These are phyloP conservation scores for Pseudogymnoascus sp. DNA, from an alignment of 2,329 filamentous ascomycete genomes.

Conservation along the genomic window DNA sequence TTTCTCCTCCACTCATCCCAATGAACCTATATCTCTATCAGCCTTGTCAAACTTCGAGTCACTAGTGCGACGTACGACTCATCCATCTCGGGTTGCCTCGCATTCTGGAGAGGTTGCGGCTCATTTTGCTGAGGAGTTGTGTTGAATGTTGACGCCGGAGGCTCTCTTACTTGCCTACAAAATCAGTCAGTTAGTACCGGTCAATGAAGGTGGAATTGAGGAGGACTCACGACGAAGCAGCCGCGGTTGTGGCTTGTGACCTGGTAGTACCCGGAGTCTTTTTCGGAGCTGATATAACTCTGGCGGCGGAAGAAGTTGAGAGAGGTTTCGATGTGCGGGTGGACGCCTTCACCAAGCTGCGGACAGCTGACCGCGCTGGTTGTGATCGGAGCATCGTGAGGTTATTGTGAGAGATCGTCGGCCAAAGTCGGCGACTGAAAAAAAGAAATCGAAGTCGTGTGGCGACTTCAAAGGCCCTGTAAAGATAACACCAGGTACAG, in stretches of 20 bases:
- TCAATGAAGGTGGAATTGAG: slow-evolving; percentile 10
- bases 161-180: slow-evolving; percentile 47
- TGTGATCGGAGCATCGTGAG: slow-evolving; percentile 41
- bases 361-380: slow-evolving; percentile 41
- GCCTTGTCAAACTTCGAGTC: slow-evolving; percentile 9
- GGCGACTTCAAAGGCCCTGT: slow-evolving; percentile 1
- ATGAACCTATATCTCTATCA: slow-evolving; percentile 57
- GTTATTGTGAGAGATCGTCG: neutral
- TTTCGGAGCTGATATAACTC: slow-evolving; percentile 21
- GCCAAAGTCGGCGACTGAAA: slow-evolving; percentile 6
- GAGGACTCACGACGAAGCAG: slow-evolving; percentile 47
- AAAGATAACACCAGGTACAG: slow-evolving; percentile 6
- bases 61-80: slow-evolving; percentile 54
- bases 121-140: slow-evolving; percentile 45
- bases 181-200: slow-evolving; percentile 18
- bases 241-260: slow-evolving; percentile 43
- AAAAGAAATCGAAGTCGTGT: neutral
- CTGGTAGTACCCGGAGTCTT: slow-evolving; percentile 38
- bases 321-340: slow-evolving; percentile 31
- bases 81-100: slow-evolving; percentile 59
- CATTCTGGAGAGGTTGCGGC: slow-evolving; percentile 59
- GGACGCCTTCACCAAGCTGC: slow-evolving; percentile 32
- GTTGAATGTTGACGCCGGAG: slow-evolving; percentile 58
- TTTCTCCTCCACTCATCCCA: slow-evolving; percentile 89
- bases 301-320: slow-evolving; percentile 36